Percentiles rank a stretch among this genome's conserved stretches.
These are phyloP conservation scores for Phytophthora agathidicida DNA, from an alignment of 352 stramenopile species.

Conservation along the genomic window DNA sequence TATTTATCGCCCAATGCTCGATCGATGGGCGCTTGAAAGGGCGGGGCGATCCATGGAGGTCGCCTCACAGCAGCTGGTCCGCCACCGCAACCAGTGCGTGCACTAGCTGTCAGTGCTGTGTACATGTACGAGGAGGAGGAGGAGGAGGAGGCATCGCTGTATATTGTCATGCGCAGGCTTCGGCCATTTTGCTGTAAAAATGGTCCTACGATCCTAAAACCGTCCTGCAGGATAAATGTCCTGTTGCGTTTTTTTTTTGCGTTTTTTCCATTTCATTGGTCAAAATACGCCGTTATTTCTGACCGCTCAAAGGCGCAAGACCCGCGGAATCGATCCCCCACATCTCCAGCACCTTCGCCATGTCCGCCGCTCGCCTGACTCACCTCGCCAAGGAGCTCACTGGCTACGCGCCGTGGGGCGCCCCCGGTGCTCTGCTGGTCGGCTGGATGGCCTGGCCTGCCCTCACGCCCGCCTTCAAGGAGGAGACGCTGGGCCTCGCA, in stretches of 20 bases:
- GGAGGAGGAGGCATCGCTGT: too few species aligned
- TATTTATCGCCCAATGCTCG: neutral
- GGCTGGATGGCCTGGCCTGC: constrained; percentile 78
- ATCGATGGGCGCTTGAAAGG: constrained; percentile 19
- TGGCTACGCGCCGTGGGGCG: constrained; percentile 56
- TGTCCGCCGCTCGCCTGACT: constrained; percentile 41
- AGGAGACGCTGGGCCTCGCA: constrained; percentile 72
- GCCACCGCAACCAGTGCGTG: too few species aligned
- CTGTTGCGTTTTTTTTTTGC: neutral
- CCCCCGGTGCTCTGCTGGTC: constrained; percentile 50
- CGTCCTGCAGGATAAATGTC: too few species aligned
- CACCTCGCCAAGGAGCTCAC: constrained; percentile 62
- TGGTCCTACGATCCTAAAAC: too few species aligned
- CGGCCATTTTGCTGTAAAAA: too few species aligned
- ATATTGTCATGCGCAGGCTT: too few species aligned
- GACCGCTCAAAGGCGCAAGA: constrained; percentile 3
- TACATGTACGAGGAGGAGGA: too few species aligned
- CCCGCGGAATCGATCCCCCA: constrained; percentile 15
- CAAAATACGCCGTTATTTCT: neutral
- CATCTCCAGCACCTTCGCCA: neutral
- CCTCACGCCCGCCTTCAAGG: constrained; percentile 75
- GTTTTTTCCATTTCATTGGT: neutral
- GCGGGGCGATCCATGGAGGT: too few species aligned
- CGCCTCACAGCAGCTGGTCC: too few species aligned
- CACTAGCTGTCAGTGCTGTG: neutral